Base-by-base conservation (phyloP, 768 basidiomycete genomes). In the Russula sp. region DNA sequence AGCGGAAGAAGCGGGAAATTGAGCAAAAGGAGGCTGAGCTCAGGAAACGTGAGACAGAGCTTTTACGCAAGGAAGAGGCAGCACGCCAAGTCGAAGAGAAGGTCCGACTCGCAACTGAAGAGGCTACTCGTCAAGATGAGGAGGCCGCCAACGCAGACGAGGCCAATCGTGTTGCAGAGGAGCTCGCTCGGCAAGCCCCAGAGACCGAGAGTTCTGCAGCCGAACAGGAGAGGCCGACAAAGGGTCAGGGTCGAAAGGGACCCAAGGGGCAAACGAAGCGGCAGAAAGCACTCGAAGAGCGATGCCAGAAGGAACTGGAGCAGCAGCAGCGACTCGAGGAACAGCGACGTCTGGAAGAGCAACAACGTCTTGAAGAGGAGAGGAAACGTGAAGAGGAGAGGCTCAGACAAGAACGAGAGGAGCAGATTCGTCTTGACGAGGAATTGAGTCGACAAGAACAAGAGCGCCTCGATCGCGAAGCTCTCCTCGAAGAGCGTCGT, bases 291-390 rank as follows among this genome's bases (percentile, higher is more conserved):
- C 22, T 49, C 31, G 62, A 63, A 49, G 64, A 59, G 52, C 58
- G 45, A 54, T 55, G 61, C 40, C 60, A 51, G 45, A 52, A 68
- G 42, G 55, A 63, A 13, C 18, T 50, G 13, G 65, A 60, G 53
- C 11, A 50, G 27, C 39, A 57, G 45, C 48, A 51, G 44, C 52
- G 13, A 11, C 37, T 51, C 9, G 39, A 51, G 49, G 57, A 53
- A 35, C 20, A 77, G 64, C 48, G 31, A 9, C 44, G 6, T 3
- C 34, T 42, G 9, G 47, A 55, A 52, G 68, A 73, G 47, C 74
- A 57, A 31, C 65, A 66, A 10, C 65, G 66, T 9, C 71, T 74
- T 2, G 77, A 79, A 61, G 76, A 77, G 64, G 72, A 51, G 31
- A 45, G 47, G 56, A 47, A 40, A 48, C 66, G 49, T 47, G 68